phyloP scores from a whole-genome alignment of 176 grass and related monocot species.

The Poa annua region DNA sequence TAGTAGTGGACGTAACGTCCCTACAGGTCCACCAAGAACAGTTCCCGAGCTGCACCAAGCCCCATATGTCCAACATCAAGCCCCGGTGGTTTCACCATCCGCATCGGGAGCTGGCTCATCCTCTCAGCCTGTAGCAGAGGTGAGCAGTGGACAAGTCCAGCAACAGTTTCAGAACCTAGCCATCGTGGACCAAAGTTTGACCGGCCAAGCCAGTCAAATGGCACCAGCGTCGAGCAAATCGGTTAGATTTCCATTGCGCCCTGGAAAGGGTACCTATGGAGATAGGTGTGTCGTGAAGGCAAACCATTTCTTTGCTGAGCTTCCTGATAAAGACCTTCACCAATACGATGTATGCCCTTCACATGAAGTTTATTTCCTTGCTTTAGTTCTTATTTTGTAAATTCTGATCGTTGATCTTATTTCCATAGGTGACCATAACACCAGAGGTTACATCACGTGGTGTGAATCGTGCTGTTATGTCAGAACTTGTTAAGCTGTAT shows the following conservation, averaged over 20 bases:
- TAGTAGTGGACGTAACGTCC: slow-evolving; percentile 61
- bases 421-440: slow-evolving; percentile 72
- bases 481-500: slow-evolving; percentile 65
- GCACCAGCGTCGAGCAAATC: slow-evolving; percentile 83
- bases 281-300: slow-evolving; percentile 92
- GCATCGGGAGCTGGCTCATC: slow-evolving; percentile 61
- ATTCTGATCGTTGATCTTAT: slow-evolving; percentile 30
- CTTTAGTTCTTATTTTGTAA: slow-evolving; percentile 6
- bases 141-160: slow-evolving; percentile 61
- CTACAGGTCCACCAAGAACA: slow-evolving; percentile 66
- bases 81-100: slow-evolving; percentile 55
- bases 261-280: slow-evolving; percentile 81
- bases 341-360: slow-evolving; percentile 78
- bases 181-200: slow-evolving; percentile 50
- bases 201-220: slow-evolving; percentile 59
- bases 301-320: slow-evolving; percentile 94
- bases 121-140: slow-evolving; percentile 68
- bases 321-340: slow-evolving; percentile 94
- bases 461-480: slow-evolving; percentile 92
- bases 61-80: slow-evolving; percentile 64
- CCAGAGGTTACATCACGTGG: slow-evolving; percentile 85
- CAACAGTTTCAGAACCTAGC: slow-evolving; percentile 77
- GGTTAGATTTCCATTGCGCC: slow-evolving; percentile 77
- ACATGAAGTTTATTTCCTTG: neutral
- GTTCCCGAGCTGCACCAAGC: slow-evolving; percentile 99